phyloP scores from a whole-genome alignment of 2,329 filamentous ascomycete genomes.

The Pestalotiopsis sp. region DNA sequence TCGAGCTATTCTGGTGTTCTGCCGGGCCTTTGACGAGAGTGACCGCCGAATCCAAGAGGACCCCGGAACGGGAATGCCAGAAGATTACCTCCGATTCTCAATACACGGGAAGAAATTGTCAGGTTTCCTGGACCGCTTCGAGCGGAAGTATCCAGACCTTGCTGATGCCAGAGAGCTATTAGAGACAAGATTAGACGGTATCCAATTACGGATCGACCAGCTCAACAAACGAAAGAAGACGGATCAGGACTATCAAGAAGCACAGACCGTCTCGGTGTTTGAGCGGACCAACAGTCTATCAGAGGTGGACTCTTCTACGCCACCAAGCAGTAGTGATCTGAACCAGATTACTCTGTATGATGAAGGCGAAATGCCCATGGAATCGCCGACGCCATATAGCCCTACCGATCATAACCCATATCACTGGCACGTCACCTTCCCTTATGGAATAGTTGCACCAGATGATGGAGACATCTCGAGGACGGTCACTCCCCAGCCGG shows the following conservation, averaged over 20 bases:
- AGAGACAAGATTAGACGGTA: slow-evolving; percentile 37
- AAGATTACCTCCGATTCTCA: slow-evolving; percentile 55
- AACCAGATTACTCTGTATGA: slow-evolving; percentile 28
- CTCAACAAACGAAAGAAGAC: slow-evolving; percentile 42
- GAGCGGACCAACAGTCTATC: slow-evolving; percentile 53
- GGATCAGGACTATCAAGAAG: slow-evolving; percentile 34
- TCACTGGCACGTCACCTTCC: slow-evolving; percentile 41
- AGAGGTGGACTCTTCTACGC: slow-evolving; percentile 47
- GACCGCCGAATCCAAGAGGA: slow-evolving; percentile 45
- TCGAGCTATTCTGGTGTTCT: slow-evolving; percentile 50
- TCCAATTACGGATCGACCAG: slow-evolving; percentile 45
- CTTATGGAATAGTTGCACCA: slow-evolving; percentile 24
- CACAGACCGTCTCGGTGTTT: slow-evolving; percentile 49
- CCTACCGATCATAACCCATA: slow-evolving; percentile 35
- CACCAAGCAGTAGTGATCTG: slow-evolving; percentile 37
- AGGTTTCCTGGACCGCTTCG: slow-evolving; percentile 43
- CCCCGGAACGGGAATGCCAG: slow-evolving; percentile 45
- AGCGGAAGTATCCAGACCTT: slow-evolving; percentile 35
- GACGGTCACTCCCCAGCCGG: slow-evolving; percentile 32
- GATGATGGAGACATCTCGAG: slow-evolving; percentile 27
- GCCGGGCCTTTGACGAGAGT: slow-evolving; percentile 50
- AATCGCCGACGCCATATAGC: slow-evolving; percentile 33
- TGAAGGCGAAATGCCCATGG: slow-evolving; percentile 29
- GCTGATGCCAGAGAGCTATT: slow-evolving; percentile 35
- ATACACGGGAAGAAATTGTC: slow-evolving; percentile 53